phyloP scores from a whole-genome alignment of 305 asterid species.

The Solanum hybrid region DNA sequence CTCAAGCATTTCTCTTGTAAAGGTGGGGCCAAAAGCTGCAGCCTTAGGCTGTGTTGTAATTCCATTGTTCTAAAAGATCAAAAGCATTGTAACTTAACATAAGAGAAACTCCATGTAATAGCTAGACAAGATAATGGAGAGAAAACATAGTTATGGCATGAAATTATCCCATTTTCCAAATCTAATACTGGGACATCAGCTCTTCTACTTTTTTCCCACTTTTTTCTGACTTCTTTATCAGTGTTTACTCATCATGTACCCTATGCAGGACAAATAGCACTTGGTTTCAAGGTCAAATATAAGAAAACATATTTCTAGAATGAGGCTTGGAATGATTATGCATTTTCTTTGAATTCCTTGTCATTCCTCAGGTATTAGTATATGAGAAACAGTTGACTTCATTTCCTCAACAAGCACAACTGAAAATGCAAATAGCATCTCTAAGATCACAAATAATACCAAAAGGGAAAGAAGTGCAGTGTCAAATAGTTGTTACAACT shows the following conservation, averaged over 20 bases:
- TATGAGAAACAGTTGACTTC: background rate
- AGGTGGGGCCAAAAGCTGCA: constrained; percentile 16
- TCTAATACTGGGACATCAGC: background rate
- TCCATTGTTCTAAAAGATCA: constrained; percentile 25
- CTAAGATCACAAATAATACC: background rate
- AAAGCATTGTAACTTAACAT: background rate
- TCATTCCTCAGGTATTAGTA: background rate
- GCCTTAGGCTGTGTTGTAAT: constrained; percentile 23
- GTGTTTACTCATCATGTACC: background rate
- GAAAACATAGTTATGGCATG: background rate
- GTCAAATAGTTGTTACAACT: background rate
- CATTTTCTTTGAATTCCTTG: background rate
- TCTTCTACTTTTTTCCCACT: background rate
- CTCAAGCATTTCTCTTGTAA: constrained; percentile 5
- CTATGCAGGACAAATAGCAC: background rate
- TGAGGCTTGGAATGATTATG: background rate
- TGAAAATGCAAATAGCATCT: background rate
- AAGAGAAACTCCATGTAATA: background rate
- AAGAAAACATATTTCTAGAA: background rate
- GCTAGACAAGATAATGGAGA: background rate
- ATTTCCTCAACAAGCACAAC: background rate
- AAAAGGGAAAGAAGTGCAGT: background rate
- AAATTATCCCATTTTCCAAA: background rate
- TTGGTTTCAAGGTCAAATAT: background rate
- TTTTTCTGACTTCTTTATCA: background rate